phyloP scores from a whole-genome alignment of 2,329 filamentous ascomycete species.

The Sporothrix variecibatus region DNA sequence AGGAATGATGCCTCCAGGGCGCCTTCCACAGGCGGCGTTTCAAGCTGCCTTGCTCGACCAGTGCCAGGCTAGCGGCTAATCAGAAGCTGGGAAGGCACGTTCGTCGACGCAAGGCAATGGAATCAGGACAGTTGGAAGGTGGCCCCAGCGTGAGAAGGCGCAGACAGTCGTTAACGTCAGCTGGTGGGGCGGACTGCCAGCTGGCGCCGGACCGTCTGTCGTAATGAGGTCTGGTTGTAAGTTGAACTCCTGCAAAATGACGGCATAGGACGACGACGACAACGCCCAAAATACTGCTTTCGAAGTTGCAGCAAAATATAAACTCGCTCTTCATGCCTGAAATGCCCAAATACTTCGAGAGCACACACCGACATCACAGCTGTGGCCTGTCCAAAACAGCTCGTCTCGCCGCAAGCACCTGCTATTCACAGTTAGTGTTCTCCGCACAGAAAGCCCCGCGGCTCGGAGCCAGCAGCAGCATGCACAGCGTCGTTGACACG shows the following conservation, averaged over 20 bases:
- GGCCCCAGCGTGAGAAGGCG: not conserved
- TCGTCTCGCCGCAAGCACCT: not conserved
- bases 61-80: not conserved
- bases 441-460: conserved; percentile 10
- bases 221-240: not conserved
- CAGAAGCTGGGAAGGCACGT: not conserved
- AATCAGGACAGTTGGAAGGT: conserved; percentile 17
- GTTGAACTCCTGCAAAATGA: not conserved
- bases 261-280: not conserved
- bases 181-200: conserved; percentile 18
- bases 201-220: conserved; percentile 17
- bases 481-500: not conserved
- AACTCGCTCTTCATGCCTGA: not conserved
- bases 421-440: conserved; percentile 19
- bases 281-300: not conserved
- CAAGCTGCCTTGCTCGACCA: conserved; percentile 12
- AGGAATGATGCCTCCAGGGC: conserved; percentile 1
- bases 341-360: not conserved
- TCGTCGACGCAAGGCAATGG: not conserved
- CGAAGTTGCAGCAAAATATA: not conserved
- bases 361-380: not conserved
- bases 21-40: conserved; percentile 19
- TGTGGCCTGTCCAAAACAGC: not conserved
- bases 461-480: not conserved
- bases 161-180: not conserved